A percentile compares a stretch with the other conserved stretches of the same genome.
phyloP scores from a whole-genome alignment of 441 rosid species.

The Bruguiera hainesii region DNA sequence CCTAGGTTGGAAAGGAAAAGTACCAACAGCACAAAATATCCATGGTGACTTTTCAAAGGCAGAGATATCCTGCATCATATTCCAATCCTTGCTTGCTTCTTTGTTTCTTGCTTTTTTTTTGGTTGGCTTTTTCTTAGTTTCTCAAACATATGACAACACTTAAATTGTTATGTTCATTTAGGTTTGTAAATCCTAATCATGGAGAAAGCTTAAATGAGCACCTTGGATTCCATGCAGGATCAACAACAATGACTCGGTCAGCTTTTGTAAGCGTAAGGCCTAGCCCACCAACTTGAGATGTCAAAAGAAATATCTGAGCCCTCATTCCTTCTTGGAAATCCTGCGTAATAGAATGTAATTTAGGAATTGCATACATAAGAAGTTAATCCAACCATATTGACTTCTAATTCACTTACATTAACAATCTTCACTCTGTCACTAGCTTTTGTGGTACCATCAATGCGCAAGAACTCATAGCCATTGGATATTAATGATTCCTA shows the following conservation, averaged over 20 bases:
- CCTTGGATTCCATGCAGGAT: slow-evolving; percentile 99
- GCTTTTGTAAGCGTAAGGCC: slow-evolving; percentile 98
- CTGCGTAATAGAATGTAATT: slow-evolving; percentile 27
- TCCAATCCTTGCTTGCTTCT: too few relatives aligned
- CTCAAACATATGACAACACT: too few relatives aligned
- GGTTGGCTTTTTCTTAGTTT: too few relatives aligned
- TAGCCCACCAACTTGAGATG: slow-evolving; percentile 98
- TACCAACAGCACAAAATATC: too few relatives aligned
- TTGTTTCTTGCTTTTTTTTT: too few relatives aligned
- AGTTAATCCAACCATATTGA: slow-evolving; percentile 1
- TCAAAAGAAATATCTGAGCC: slow-evolving; percentile 86
- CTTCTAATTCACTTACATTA: slow-evolving; percentile 44
- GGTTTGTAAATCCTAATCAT: slow-evolving; percentile 4
- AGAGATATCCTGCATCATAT: too few relatives aligned
- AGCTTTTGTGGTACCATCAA: slow-evolving; percentile 95
- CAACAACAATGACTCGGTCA: slow-evolving; percentile 94
- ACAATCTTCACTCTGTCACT: slow-evolving; percentile 80
- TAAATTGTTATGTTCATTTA: not conserved
- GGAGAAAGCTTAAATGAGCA: slow-evolving; percentile 25
- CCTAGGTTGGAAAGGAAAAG: too few relatives aligned
- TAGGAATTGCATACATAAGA: not conserved
- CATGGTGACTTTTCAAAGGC: too few relatives aligned
- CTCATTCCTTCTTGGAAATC: slow-evolving; percentile 79
- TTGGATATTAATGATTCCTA: slow-evolving; percentile 71
- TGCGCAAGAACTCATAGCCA: slow-evolving; percentile 68